These are phyloP conservation scores for Fusarium nodosum DNA, from an alignment of 2,329 filamentous ascomycete species.

Conservation along the genomic window DNA sequence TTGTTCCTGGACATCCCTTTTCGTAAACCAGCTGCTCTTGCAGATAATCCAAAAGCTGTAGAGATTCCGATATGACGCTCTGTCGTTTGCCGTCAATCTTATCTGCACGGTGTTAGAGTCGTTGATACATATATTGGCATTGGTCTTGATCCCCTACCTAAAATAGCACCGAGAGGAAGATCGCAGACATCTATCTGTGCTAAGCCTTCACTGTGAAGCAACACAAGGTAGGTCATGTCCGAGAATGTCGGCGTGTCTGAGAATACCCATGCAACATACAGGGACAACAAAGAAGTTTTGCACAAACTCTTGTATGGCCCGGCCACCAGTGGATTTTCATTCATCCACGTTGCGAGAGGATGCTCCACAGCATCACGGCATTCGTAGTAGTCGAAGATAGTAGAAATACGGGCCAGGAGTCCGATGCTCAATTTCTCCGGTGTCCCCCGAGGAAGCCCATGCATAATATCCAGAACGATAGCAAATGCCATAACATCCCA, in stretches of 20 bases:
- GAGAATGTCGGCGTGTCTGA: rapidly evolving
- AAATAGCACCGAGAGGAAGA: rapidly evolving
- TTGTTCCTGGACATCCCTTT: rapidly evolving
- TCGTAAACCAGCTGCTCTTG: not conserved
- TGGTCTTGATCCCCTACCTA: not conserved
- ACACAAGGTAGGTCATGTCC: rapidly evolving
- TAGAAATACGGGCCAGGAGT: constrained; percentile 1
- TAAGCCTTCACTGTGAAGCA: rapidly evolving
- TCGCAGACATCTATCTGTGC: not conserved
- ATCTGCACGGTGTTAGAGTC: not conserved
- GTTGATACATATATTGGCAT: not conserved
- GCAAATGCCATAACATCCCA: constrained; percentile 5
- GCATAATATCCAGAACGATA: not conserved
- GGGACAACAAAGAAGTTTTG: rapidly evolving
- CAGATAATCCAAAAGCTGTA: not conserved
- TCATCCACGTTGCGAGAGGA: too few species aligned
- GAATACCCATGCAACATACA: not conserved
- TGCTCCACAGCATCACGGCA: not conserved
- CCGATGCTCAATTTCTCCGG: not conserved
- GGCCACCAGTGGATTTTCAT: too few species aligned
- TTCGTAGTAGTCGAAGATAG: constrained; percentile 26
- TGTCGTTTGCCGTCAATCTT: rapidly evolving
- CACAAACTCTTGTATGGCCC: too few species aligned
- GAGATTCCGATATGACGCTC: rapidly evolving
- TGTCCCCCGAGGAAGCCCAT: not conserved